Evolutionary conservation across 768 basidiomycete genomes (phyloP).

Genomic region (Hysterangium stoloniferum): DNA sequence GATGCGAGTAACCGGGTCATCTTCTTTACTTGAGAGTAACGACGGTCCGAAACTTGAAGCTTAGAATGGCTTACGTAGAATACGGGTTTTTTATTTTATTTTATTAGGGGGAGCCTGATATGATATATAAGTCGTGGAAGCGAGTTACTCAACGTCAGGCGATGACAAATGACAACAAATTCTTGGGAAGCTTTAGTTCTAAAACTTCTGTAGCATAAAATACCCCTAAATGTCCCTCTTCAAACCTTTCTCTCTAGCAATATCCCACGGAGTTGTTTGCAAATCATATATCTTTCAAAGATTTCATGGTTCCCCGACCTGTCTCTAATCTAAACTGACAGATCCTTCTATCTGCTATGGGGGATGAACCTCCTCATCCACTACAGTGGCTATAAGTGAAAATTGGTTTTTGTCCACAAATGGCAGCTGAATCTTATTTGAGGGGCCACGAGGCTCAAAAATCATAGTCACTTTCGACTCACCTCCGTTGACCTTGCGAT

Average conservation of each 20-base stretch:
- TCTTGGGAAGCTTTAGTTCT: no score
- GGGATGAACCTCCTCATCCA: neutral
- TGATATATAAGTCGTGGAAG: no score
- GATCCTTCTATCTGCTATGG: conserved; percentile 5
- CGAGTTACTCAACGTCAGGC: no score
- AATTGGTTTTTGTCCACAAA: conserved; percentile 6
- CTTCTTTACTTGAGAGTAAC: no score
- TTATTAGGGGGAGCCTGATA: no score
- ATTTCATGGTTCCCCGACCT: neutral
- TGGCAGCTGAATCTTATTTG: neutral
- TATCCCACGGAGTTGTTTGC: neutral
- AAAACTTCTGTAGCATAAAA: conserved; percentile 6
- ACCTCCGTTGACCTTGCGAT: conserved; percentile 6
- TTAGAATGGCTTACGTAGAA: no score
- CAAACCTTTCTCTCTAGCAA: conserved; percentile 1
- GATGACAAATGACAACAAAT: no score
- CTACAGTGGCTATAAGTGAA: neutral
- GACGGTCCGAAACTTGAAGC: no score
- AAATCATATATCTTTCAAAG: neutral
- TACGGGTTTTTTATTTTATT: no score
- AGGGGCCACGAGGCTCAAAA: conserved; percentile 2
- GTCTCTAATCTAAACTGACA: neutral
- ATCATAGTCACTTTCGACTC: neutral
- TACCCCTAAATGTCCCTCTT: neutral
- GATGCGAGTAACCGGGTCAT: no score